A percentile compares a stretch with the other conserved stretches of the same genome.
Evolutionary conservation across 192 early-diverging fungal genomes (phyloP).

Genomic region (Helicostylum pulchrum): DNA sequence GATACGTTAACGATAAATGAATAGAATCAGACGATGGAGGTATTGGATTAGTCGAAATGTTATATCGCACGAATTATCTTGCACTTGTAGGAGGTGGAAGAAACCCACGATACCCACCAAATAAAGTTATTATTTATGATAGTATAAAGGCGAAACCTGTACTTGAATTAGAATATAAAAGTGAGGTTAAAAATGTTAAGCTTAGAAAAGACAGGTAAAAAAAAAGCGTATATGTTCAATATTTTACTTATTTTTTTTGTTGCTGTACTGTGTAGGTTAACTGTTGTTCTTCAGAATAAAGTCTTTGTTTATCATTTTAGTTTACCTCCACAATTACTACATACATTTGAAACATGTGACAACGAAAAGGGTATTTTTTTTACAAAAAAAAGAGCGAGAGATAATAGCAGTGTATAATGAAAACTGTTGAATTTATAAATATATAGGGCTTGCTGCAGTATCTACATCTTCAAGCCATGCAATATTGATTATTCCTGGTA

Average conservation of each 20-base stretch:
- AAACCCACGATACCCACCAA: slow-evolving; percentile 82
- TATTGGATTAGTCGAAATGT: slow-evolving; percentile 79
- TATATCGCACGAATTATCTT: slow-evolving; percentile 82
- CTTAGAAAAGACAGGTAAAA: slow-evolving; percentile 69
- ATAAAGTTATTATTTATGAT: slow-evolving; percentile 87
- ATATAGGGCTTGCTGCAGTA: slow-evolving; percentile 60
- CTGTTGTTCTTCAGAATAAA: slow-evolving; percentile 73
- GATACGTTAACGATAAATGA: neutral
- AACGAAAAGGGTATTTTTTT: slow-evolving; percentile 62
- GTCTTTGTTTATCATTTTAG: slow-evolving; percentile 78
- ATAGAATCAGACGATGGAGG: slow-evolving; percentile 81
- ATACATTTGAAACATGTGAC: slow-evolving; percentile 79
- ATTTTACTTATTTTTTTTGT: neutral
- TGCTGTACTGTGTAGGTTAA: slow-evolving; percentile 65
- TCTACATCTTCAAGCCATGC: slow-evolving; percentile 63
- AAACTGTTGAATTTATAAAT: neutral
- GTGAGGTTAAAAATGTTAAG: slow-evolving; percentile 77
- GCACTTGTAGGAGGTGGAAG: slow-evolving; percentile 83
- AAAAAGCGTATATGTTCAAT: neutral
- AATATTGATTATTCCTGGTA: slow-evolving; percentile 80
- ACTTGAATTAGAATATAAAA: slow-evolving; percentile 74
- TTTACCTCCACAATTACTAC: slow-evolving; percentile 65
- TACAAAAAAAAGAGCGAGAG: neutral
- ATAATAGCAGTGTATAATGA: neutral
- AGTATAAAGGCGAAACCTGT: slow-evolving; percentile 68